Conservation (phyloP, 371 early-diverging fungal species). For the Mucor mucedo region DNA sequence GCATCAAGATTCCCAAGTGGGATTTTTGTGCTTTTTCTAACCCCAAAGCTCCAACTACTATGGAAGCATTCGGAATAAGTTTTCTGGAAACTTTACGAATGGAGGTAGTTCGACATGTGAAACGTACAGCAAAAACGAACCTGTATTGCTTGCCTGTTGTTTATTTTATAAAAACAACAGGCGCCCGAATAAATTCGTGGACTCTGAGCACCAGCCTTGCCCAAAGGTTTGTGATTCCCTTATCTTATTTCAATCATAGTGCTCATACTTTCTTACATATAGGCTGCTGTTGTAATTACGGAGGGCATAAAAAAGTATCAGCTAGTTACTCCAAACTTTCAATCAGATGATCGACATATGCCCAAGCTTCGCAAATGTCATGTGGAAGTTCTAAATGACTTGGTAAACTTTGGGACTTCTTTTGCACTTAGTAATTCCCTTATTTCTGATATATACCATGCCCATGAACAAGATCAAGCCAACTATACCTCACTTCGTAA, state of each 20-base stretch:
- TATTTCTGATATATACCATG: not conserved
- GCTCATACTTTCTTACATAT: not conserved
- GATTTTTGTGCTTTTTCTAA: not conserved
- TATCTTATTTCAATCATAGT: not conserved
- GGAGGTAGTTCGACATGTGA: not conserved
- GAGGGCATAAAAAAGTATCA: not conserved
- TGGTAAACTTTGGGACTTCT: not conserved
- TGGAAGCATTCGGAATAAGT: not conserved
- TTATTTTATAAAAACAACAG: not conserved
- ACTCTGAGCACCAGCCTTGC: not conserved
- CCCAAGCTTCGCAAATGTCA: not conserved
- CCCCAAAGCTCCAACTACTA: not conserved
- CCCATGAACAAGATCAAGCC: not conserved
- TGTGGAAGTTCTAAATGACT: not conserved
- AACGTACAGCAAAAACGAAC: not conserved
- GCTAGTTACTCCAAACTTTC: not conserved
- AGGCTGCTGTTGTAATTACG: not conserved
- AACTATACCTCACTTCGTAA: not conserved
- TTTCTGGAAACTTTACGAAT: constrained; percentile 1
- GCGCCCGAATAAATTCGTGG: not conserved
- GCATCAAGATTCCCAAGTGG: not conserved
- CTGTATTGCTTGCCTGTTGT: not conserved
- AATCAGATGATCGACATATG: not conserved
- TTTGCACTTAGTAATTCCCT: not conserved
- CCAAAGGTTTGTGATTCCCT: not conserved